Evolutionary conservation across 2,329 filamentous ascomycete genomes (phyloP).

Genomic region (Sporothrix mexicana): DNA sequence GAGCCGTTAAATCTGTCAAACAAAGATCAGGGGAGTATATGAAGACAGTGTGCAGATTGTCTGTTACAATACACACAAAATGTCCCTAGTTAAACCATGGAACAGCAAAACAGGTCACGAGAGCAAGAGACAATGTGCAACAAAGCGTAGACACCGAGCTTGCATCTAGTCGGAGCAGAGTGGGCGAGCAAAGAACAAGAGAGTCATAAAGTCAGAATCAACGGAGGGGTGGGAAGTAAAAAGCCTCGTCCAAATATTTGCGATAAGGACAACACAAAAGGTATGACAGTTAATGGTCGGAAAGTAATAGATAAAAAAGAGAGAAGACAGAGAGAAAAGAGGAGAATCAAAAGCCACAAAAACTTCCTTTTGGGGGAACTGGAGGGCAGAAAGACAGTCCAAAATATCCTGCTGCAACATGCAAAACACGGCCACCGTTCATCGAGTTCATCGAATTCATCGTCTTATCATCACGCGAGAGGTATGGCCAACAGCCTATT

Average conservation of each 20-base stretch:
- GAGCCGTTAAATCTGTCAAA: not conserved
- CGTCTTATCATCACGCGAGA: conserved; percentile 28
- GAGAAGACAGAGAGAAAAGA: not conserved
- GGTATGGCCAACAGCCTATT: conserved; percentile 58
- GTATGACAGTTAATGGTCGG: conserved; percentile 20
- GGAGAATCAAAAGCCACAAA: not conserved
- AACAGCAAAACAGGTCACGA: not conserved
- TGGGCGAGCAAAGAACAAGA: not conserved
- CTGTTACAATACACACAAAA: not conserved
- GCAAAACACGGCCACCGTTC: conserved; percentile 31
- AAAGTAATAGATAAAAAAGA: not conserved
- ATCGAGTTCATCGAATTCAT: not conserved
- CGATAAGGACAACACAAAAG: conserved; percentile 25
- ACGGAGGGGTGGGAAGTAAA: no score
- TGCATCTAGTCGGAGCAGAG: not conserved
- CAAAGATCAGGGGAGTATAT: not conserved
- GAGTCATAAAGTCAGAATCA: not conserved
- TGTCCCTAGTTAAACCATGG: not conserved
- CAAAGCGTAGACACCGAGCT: not conserved
- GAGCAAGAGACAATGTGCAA: conserved; percentile 11
- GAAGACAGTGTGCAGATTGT: not conserved
- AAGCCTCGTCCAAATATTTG: conserved; percentile 11
- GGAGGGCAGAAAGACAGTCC: conserved; percentile 20
- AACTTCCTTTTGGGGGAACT: not conserved
- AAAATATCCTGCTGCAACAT: conserved; percentile 34